phyloP scores from a whole-genome alignment of 208 protist genomes.

The Crithidia bombi region DNA sequence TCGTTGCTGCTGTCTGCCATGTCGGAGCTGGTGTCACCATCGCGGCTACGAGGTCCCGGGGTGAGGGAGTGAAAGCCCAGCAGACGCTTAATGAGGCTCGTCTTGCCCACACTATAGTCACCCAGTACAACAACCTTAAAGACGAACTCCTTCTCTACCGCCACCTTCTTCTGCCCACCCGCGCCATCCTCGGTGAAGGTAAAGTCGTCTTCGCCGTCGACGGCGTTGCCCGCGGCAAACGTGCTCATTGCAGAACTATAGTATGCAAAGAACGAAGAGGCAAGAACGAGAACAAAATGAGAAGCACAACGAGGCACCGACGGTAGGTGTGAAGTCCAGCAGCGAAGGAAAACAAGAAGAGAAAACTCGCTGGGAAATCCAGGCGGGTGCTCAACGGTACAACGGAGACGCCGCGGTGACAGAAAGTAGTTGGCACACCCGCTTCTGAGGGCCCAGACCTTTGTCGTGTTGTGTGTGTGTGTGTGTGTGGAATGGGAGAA shows the following conservation, averaged over 20 bases:
- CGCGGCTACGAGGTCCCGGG: neutral
- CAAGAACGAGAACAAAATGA: constrained; percentile 4
- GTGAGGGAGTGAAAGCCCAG: constrained; percentile 15
- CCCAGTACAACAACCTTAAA: constrained; percentile 36
- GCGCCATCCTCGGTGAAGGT: constrained; percentile 25
- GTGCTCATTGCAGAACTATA: neutral
- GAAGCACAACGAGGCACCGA: too few species aligned
- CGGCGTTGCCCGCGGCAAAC: neutral
- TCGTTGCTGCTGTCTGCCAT: constrained; percentile 22
- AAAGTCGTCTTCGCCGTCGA: constrained; percentile 15
- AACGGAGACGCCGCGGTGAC: too few species aligned
- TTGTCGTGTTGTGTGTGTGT: too few species aligned
- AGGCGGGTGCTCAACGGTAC: too few species aligned
- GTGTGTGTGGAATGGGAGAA: too few species aligned
- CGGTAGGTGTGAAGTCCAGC: too few species aligned
- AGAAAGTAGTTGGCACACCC: too few species aligned
- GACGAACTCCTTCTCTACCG: constrained; percentile 30
- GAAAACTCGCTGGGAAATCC: too few species aligned
- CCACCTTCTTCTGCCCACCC: neutral
- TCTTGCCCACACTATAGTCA: constrained; percentile 65
- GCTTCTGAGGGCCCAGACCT: too few species aligned
- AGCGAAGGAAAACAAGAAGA: too few species aligned
- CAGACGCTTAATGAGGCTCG: constrained; percentile 58
- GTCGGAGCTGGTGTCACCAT: neutral
- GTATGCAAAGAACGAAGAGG: constrained; percentile 3